Conservation (phyloP, 352 stramenopile species). For the Globisporangium rhizosaccharum region DNA sequence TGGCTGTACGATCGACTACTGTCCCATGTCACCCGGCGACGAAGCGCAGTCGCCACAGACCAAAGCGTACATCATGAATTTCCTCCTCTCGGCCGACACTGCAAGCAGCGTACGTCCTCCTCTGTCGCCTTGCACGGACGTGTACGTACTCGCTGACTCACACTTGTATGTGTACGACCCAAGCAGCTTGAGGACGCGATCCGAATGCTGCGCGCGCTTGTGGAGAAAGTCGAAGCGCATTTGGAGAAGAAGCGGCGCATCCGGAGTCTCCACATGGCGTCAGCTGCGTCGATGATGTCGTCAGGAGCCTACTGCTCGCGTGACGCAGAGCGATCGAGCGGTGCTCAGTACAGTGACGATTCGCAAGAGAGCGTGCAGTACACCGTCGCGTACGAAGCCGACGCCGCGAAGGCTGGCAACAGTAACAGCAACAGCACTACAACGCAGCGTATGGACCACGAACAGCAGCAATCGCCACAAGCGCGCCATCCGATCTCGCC, state of each 20-base stretch:
- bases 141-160: not conserved
- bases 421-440: no score
- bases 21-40: constrained; percentile 48
- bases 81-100: constrained; percentile 44
- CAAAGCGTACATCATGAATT: constrained; percentile 45
- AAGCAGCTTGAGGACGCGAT: constrained; percentile 41
- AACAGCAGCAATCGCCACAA: no score
- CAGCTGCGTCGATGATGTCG: not conserved
- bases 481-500: not conserved
- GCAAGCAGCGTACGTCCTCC: constrained; percentile 22
- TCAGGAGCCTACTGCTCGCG: not conserved
- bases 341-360: no score
- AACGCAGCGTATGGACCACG: no score
- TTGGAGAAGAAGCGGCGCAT: constrained; percentile 39
- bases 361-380: no score
- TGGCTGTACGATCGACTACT: constrained; percentile 61
- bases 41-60: constrained; percentile 23
- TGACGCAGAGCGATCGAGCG: no score
- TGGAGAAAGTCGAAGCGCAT: constrained; percentile 46
- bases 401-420: no score
- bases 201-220: constrained; percentile 30
- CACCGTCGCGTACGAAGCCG: no score
- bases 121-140: not conserved
- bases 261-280: constrained; percentile 5
- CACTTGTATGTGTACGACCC: no score